Base-by-base conservation (phyloP, 164 flowering plant species). In the Kalanchoe fedtschenkoi region DNA sequence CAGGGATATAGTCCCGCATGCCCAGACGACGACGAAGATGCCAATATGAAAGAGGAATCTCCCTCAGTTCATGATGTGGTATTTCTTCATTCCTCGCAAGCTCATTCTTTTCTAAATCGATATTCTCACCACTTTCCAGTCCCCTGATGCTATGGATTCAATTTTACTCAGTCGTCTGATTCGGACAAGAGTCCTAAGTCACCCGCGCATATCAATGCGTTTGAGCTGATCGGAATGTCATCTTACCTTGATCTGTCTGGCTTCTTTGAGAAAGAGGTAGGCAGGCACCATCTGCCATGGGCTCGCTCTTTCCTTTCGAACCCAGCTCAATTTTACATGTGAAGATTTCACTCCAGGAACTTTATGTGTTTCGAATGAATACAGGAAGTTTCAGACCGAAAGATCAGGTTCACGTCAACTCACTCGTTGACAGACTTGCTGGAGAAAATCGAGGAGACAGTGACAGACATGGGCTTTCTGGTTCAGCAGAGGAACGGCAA, bases 191-290 rank as follows among this genome's bases (percentile, higher is more conserved):
- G 74, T 56, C 80, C 79, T 15, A 75, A 62, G 26, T 77, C 81
- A 7, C 85, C 87, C 17, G 65, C 76, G 19, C 77, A 73, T 34
- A 86, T 88, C 63, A 93, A 93, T 71, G 98, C 98, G 41, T 93
- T 93, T 77, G 84, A 89, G 78, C 81, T 93, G 15, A 93, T 93
- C 65, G 93, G 98, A 70, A 93, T 92, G 98, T 89, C 97, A 37
- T 87, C 95, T 0, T 77, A 70, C 73, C 83, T 93, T 2, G 98
- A 93, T 74, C 89, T 93, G 57, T 93, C 98, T 29, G 98, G 98
- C 26, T 89, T 89, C 75, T 93, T 93, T 60, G 98, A 93, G 75
- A 76, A 87, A 76, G 98, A 89, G 88, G 98, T 89, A 93, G 90
- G 98, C 89, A 14, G 11, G 56, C 56, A 68, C 11, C 29, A 22